These are phyloP conservation scores for Tympanopsis confertula DNA, from an alignment of 2,329 filamentous ascomycete genomes.

Conservation along the genomic window DNA sequence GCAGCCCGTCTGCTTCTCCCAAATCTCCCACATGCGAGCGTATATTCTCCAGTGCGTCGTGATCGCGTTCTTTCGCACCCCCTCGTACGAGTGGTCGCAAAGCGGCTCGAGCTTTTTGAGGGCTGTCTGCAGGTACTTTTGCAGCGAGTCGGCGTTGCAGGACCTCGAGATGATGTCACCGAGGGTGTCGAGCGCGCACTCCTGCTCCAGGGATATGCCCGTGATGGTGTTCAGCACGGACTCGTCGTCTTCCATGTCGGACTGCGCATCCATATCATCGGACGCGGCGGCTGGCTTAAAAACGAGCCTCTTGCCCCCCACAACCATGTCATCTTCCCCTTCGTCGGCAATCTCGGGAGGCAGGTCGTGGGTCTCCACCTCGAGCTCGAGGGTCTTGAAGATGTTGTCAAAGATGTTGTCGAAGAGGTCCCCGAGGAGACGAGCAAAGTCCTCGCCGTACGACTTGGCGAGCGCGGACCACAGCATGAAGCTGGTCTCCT, in stretches of 20 bases:
- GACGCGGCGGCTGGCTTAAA: constrained; percentile 53
- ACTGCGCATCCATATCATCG: constrained; percentile 50
- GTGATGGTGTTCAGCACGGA: constrained; percentile 76
- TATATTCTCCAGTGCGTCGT: constrained; percentile 89
- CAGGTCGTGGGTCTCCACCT: constrained; percentile 68
- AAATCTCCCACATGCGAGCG: constrained; percentile 71
- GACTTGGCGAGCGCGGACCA: constrained; percentile 93
- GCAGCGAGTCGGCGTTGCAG: constrained; percentile 50
- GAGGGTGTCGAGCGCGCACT: constrained; percentile 89
- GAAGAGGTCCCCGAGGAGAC: constrained; percentile 68
- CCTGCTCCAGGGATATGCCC: constrained; percentile 87
- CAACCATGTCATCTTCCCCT: constrained; percentile 61
- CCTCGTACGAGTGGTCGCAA: constrained; percentile 81
- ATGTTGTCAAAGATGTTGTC: constrained; percentile 71
- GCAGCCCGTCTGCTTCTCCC: constrained; percentile 63
- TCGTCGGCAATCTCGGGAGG: constrained; percentile 66
- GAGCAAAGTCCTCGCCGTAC: constrained; percentile 72
- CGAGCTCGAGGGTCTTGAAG: constrained; percentile 56
- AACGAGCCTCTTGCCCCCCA: constrained; percentile 77
- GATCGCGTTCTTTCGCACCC: constrained; percentile 82
- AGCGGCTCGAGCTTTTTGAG: constrained; percentile 72
- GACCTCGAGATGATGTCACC: constrained; percentile 86
- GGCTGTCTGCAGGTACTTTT: constrained; percentile 80
- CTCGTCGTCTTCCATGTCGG: constrained; percentile 64
- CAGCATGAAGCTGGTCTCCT: constrained; percentile 93